These are phyloP conservation scores for Skeletonema grethae DNA, from an alignment of 108 stramenopile genomes.

Conservation along the genomic window DNA sequence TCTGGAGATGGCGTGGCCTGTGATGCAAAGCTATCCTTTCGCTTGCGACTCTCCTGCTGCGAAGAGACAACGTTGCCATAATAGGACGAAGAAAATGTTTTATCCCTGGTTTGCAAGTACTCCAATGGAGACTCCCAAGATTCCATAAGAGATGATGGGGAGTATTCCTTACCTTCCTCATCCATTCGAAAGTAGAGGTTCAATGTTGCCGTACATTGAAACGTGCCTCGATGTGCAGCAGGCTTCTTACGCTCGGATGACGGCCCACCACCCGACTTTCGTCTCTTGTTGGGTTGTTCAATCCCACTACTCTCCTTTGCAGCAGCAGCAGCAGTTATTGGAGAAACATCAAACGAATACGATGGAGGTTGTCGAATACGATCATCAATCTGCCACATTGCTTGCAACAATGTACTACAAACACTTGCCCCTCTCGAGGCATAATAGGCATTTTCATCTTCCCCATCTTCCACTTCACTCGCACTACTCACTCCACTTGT, in stretches of 20 bases:
- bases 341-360: conserved; percentile 32
- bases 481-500: conserved; percentile 50
- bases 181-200: conserved; percentile 38
- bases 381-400: conserved; percentile 83
- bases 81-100: conserved; percentile 1
- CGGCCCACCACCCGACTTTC: conserved; percentile 1
- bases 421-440: conserved; percentile 76
- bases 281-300: conserved; percentile 14
- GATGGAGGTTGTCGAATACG: conserved; percentile 71
- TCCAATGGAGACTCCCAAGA: conserved; percentile 51
- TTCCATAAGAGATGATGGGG: conserved; percentile 28
- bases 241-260: conserved; percentile 1
- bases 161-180: conserved; percentile 24
- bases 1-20: conserved; percentile 41
- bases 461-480: conserved; percentile 58
- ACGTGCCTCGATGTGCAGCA: conserved; percentile 12
- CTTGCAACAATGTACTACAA: conserved; percentile 77
- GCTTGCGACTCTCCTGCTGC: conserved; percentile 31
- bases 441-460: conserved; percentile 76
- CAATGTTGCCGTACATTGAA: conserved; percentile 56
- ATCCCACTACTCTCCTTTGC: background rate
- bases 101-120: conserved; percentile 28
- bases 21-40: conserved; percentile 37
- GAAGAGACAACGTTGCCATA: conserved; percentile 12
- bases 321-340: background rate